These are phyloP conservation scores for Saxispiralis lemnorum DNA, from an alignment of 495 filamentous ascomycete genomes.

Conservation along the genomic window DNA sequence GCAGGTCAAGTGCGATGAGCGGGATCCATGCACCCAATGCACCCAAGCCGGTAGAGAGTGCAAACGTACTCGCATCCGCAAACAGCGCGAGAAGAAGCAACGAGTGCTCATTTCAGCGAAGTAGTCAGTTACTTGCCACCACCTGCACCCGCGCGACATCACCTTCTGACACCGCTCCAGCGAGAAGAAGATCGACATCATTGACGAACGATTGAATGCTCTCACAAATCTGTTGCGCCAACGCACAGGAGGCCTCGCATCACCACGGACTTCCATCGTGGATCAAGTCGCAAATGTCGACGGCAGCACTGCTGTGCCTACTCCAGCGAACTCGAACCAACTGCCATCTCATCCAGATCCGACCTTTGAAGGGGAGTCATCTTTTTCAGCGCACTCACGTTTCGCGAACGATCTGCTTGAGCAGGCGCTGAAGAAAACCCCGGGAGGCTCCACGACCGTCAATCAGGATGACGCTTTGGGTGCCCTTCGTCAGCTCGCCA, in stretches of 20 bases:
- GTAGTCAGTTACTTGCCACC: neutral
- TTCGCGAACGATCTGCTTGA: neutral
- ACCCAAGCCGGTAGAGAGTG: neutral
- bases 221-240: neutral
- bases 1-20: neutral
- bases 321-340: neutral
- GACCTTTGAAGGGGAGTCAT: neutral
- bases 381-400: neutral
- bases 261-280: neutral
- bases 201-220: neutral
- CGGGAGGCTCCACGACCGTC: too few relatives aligned
- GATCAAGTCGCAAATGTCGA: neutral
- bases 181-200: constrained; percentile 2
- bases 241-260: neutral
- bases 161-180: neutral
- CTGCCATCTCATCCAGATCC: neutral
- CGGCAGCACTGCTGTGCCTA: neutral
- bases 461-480: too few relatives aligned
- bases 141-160: neutral
- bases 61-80: neutral
- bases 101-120: neutral
- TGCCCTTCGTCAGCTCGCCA: too few relatives aligned
- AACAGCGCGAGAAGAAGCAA: neutral
- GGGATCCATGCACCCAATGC: neutral
- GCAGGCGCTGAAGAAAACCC: too few relatives aligned